Conservation (phyloP, 352 stramenopile species). For the Phytophthora ramorum region DNA sequence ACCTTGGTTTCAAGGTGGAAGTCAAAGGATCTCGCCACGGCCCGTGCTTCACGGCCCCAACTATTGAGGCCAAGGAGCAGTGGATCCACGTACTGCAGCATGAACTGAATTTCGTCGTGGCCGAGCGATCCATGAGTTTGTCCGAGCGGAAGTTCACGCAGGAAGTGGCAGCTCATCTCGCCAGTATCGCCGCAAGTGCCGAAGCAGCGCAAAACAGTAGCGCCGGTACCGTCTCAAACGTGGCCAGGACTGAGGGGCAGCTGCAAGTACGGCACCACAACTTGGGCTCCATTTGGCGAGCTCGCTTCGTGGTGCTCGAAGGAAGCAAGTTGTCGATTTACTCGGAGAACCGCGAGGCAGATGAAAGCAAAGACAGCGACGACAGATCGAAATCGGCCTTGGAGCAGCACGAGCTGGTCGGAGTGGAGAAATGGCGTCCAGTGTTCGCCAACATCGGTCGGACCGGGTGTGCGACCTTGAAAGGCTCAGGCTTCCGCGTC, state of each 20-base stretch:
- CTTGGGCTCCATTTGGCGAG: slow-evolving; percentile 59
- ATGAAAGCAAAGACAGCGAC: slow-evolving; percentile 29
- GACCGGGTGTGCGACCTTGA: slow-evolving; percentile 15
- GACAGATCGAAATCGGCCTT: slow-evolving; percentile 27
- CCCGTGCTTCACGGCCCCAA: slow-evolving; percentile 51
- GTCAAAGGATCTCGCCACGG: slow-evolving; percentile 21
- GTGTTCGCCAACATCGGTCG: slow-evolving; percentile 35
- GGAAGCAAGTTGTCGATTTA: slow-evolving; percentile 45
- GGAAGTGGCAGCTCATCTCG: slow-evolving; percentile 52
- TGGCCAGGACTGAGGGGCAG: slow-evolving; percentile 39
- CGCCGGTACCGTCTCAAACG: background rate
- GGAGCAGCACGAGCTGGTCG: slow-evolving; percentile 62
- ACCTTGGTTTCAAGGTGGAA: slow-evolving; percentile 50
- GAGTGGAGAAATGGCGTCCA: slow-evolving; percentile 59
- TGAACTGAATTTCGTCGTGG: slow-evolving; percentile 65
- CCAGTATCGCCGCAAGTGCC: slow-evolving; percentile 12
- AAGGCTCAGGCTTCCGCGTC: slow-evolving; percentile 57
- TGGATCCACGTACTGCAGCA: slow-evolving; percentile 69
- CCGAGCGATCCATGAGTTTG: slow-evolving; percentile 66
- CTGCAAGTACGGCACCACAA: slow-evolving; percentile 54
- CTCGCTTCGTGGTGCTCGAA: slow-evolving; percentile 54
- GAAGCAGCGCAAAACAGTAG: background rate
- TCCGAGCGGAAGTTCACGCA: slow-evolving; percentile 60
- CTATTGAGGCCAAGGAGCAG: slow-evolving; percentile 39
- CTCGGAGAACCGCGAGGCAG: slow-evolving; percentile 35